Base-by-base conservation (phyloP, 1,284 basidiomycete species). In the Anthracocystis setariae region DNA sequence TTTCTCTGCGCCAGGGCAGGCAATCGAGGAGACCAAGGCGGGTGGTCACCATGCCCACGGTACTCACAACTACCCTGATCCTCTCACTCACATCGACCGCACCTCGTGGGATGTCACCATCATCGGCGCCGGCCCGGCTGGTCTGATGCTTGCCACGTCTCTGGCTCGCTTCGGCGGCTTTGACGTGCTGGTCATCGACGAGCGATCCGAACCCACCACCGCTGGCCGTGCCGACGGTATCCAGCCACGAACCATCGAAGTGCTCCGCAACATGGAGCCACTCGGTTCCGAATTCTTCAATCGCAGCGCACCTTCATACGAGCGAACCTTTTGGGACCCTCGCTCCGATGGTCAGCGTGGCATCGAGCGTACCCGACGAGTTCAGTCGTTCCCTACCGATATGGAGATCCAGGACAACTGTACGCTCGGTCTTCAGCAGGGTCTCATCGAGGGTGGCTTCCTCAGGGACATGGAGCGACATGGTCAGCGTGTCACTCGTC, bases 191-290 rank as follows among this genome's bases (percentile, higher is more conserved):
- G 71, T 80, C 32, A 45, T 80, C 56, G 78, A 84, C 50, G 81
- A 84, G 68, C 79, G 84, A 13, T 77, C 84, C 10, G 77, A 80
- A 42, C 82, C 83, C 15, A 85, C 84, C 4, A 78, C 77, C 21
- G 83, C 83, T 3, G 84, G 84, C 3, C 66, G 84, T 32, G 84
- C 84, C 13, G 84, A 85, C 54, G 84, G 84, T 25, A 78, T 85
- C 21, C 84, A 84, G 70, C 83, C 84, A 1, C 82, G 77, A 20
- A 80, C 78, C 15, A 87, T 91, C 46, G 91, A 92, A 81, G 88
- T 92, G 7, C 83, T 92, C 23, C 73, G 73, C 35, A 82, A 80
- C 71, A 82, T 83, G 80, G 73, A 81, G 66, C 81, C 81, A 17
- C 64, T 83, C 2, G 81, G 81, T 43, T 60, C 68, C 35, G 79